Evolutionary conservation across 2,329 filamentous ascomycete species (phyloP), one percentile per base, ranked within the genome.

Genomic region (Chaetoscypha palmicola): DNA sequence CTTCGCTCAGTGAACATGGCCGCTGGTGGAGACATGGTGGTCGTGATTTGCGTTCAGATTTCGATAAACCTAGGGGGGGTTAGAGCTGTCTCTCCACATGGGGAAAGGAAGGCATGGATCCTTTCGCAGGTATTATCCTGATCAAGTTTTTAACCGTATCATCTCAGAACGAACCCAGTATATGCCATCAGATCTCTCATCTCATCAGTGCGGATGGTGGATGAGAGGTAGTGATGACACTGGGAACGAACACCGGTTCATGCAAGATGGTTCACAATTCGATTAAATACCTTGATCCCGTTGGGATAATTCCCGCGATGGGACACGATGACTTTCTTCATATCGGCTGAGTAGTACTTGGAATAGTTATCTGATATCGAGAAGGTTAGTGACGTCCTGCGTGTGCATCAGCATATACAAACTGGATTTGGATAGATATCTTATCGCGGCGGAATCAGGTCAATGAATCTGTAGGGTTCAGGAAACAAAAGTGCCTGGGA

Each of bases 111-210:
- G 77, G 86, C 87, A 94, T 94, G 88, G 32, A 92, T 94, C 84
- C 89, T 94, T 92, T 38, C 89, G 89, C 89, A 89, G 85, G 87
- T 87, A 92, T 92, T 91, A 91, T 90, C 87, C 85, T 87, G 86
- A 90, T 91, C 86, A 91, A 91, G 86, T 91, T 88, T 71, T 46
- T 71, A 47, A 83, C 87, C 86, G 86, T 92, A 84, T 92, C 80
- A 81, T 92, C 85, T 91, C 83, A 87, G 78, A 74, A 70, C 70
- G 66, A 68, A 59, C 57, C 54, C 53, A 53, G 52, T 47, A 49
- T 51, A 22, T 48, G 46, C 42, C 51, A 45, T 37, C 51, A 53
- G 45, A 36, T 54, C 28, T 28, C 16, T 35, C 53, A 60, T 61
- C 53, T 59, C 58, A 56, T 59, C 50, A 36, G 12, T 21, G 24